Percentiles rank a stretch among this genome's conserved stretches.
Evolutionary conservation across 257 asterid genomes (phyloP).

Genomic region (Penstemon davidsonii): DNA sequence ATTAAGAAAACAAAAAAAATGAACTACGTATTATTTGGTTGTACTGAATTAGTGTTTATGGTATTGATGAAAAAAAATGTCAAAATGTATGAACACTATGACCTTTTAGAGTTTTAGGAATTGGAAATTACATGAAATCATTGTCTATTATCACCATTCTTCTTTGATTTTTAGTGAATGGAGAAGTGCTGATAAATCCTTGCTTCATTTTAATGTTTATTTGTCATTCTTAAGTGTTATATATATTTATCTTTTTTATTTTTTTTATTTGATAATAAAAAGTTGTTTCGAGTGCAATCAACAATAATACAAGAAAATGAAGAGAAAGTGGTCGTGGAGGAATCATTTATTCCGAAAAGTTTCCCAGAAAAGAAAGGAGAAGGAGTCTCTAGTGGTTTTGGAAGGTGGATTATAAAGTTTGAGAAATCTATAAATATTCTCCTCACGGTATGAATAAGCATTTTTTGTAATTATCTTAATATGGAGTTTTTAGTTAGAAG

Average conservation of each 20-base stretch:
- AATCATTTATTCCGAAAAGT: constrained; percentile 57
- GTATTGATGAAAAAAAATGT: constrained; percentile 5
- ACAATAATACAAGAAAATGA: constrained; percentile 72
- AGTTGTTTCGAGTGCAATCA: constrained; percentile 53
- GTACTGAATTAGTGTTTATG: not conserved
- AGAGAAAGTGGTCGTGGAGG: constrained; percentile 69
- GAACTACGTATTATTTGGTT: constrained; percentile 6
- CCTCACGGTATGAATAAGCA: constrained; percentile 59
- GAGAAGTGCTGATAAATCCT: constrained; percentile 4
- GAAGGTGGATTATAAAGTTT: constrained; percentile 65
- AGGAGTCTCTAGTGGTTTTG: constrained; percentile 51
- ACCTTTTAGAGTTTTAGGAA: not conserved
- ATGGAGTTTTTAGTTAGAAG: not conserved
- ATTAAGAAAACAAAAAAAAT: not conserved
- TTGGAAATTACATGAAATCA: not conserved
- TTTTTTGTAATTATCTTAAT: not conserved
- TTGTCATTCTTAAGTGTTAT: not conserved
- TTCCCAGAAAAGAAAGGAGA: constrained; percentile 55
- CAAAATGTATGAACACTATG: constrained; percentile 17
- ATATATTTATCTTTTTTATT: constrained; percentile 20
- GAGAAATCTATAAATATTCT: constrained; percentile 86
- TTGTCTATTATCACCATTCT: not conserved
- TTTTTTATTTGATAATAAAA: constrained; percentile 33
- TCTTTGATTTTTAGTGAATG: not conserved
- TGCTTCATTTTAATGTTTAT: not conserved